Evolutionary conservation across 148 eudicot genomes (phyloP).

Genomic region (Rhododendron ovatum): DNA sequence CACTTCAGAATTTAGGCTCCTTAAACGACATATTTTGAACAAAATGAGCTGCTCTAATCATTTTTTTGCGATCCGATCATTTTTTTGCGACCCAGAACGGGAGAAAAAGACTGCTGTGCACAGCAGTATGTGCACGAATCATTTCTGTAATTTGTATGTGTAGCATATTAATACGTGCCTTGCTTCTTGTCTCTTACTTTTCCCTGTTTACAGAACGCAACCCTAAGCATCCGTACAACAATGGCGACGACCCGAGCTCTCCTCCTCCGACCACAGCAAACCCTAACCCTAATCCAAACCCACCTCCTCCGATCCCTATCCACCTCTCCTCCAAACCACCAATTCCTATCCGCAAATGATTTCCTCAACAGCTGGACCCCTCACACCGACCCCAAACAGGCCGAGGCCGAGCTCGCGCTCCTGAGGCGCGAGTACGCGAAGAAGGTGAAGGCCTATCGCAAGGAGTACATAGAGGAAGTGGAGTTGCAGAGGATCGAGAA

Average conservation of each 20-base stretch:
- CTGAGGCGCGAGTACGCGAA: slow-evolving; percentile 66
- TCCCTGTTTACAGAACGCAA: no score
- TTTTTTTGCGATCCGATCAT: no score
- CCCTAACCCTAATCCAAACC: not conserved
- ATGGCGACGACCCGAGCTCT: not conserved
- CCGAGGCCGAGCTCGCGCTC: slow-evolving; percentile 38
- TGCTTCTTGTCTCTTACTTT: no score
- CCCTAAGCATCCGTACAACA: not conserved
- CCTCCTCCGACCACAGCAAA: not conserved
- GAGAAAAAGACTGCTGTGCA: no score
- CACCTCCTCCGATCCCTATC: slow-evolving; percentile 30
- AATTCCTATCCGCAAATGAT: not conserved
- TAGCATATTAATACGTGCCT: no score
- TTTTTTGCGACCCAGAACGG: no score
- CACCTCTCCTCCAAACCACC: slow-evolving; percentile 16
- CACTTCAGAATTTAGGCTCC: no score
- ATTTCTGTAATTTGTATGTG: no score
- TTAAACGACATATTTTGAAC: no score
- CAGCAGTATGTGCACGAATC: no score
- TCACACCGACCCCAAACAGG: slow-evolving; percentile 47
- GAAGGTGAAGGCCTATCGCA: slow-evolving; percentile 54
- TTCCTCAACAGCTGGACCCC: slow-evolving; percentile 46
- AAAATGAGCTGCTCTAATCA: no score
- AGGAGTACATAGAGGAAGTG: slow-evolving; percentile 63
- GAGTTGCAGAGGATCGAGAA: slow-evolving; percentile 60